A percentile compares a stretch with the other conserved stretches of the same genome.
Evolutionary conservation across 768 basidiomycete genomes (phyloP).

Genomic region (Tricholoma sp.): DNA sequence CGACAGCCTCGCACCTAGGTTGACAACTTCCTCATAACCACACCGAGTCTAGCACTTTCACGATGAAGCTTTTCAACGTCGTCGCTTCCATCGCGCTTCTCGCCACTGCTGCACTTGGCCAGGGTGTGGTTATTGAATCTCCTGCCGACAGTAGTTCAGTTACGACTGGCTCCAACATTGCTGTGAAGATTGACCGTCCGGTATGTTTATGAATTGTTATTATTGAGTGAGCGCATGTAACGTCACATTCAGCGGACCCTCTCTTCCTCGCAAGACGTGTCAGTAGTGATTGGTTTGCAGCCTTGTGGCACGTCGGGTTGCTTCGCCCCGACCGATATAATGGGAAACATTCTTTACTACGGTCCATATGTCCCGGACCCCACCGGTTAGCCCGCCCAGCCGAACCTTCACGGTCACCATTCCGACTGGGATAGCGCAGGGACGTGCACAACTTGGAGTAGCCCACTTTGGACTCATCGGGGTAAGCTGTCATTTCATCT

Average conservation of each 20-base stretch:
- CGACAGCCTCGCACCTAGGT: no score
- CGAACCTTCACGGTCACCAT: slow-evolving; percentile 41
- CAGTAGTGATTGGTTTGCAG: slow-evolving; percentile 38
- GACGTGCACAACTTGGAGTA: slow-evolving; percentile 6
- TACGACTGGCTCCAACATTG: slow-evolving; percentile 30
- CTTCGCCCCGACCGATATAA: slow-evolving; percentile 13
- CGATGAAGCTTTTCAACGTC: slow-evolving; percentile 5
- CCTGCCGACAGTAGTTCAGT: slow-evolving; percentile 33
- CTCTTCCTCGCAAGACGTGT: slow-evolving; percentile 37
- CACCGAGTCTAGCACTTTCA: not conserved
- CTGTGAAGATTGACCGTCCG: slow-evolving; percentile 42
- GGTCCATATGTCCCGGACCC: slow-evolving; percentile 37
- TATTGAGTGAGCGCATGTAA: not conserved
- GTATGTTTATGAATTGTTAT: slow-evolving; percentile 24
- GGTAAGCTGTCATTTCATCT: not conserved
- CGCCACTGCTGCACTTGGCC: slow-evolving; percentile 32
- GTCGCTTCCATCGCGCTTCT: slow-evolving; percentile 13
- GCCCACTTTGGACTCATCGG: not conserved
- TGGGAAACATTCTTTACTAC: slow-evolving; percentile 44
- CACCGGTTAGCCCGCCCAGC: slow-evolving; percentile 29
- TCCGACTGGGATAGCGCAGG: slow-evolving; percentile 21
- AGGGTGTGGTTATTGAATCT: slow-evolving; percentile 33
- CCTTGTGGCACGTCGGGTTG: slow-evolving; percentile 25
- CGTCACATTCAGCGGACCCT: slow-evolving; percentile 25
- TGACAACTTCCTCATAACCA: not conserved